These are phyloP conservation scores for Colletotrichum gigasporum DNA, from an alignment of 2,329 filamentous ascomycete species.

Conservation along the genomic window DNA sequence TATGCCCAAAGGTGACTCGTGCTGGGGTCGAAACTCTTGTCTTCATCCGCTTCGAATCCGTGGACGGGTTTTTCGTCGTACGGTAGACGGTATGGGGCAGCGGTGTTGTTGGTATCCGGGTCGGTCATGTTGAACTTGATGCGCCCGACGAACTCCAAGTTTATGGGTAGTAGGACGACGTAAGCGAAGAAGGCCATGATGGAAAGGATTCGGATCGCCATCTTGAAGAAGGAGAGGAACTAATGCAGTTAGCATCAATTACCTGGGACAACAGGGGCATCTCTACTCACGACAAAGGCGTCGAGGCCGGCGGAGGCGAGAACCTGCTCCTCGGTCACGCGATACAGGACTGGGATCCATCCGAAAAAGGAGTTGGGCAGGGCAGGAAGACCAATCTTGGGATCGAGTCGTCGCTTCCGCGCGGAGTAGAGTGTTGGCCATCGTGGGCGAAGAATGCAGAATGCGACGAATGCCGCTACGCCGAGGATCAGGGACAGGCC, in stretches of 20 bases:
- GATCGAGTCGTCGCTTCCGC: slow-evolving; percentile 78
- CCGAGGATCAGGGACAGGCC: slow-evolving; percentile 78
- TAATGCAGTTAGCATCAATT: slow-evolving; percentile 28
- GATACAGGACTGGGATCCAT: slow-evolving; percentile 90
- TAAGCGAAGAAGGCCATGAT: slow-evolving; percentile 85
- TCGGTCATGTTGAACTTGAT: too few relatives aligned
- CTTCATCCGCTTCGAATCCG: slow-evolving; percentile 39
- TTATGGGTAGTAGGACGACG: slow-evolving; percentile 85
- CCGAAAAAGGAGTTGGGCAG: slow-evolving; percentile 88
- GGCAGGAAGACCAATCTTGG: slow-evolving; percentile 71
- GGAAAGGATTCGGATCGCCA: slow-evolving; percentile 85
- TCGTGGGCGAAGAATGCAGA: slow-evolving; percentile 86
- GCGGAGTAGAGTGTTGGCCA: slow-evolving; percentile 94
- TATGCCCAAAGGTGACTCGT: slow-evolving; percentile 86
- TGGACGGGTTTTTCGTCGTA: not conserved
- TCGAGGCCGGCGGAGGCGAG: slow-evolving; percentile 91
- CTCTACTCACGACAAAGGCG: slow-evolving; percentile 80
- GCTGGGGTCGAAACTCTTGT: slow-evolving; percentile 44
- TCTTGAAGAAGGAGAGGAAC: slow-evolving; percentile 96
- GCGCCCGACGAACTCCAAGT: slow-evolving; percentile 77
- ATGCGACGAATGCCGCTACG: slow-evolving; percentile 75
- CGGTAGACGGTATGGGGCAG: not conserved
- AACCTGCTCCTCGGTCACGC: slow-evolving; percentile 88
- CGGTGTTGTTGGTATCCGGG: not conserved
- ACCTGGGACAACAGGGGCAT: fast-evolving